These are phyloP conservation scores for Boechera stricta DNA, from an alignment of 345 rosid genomes.

Conservation along the genomic window DNA sequence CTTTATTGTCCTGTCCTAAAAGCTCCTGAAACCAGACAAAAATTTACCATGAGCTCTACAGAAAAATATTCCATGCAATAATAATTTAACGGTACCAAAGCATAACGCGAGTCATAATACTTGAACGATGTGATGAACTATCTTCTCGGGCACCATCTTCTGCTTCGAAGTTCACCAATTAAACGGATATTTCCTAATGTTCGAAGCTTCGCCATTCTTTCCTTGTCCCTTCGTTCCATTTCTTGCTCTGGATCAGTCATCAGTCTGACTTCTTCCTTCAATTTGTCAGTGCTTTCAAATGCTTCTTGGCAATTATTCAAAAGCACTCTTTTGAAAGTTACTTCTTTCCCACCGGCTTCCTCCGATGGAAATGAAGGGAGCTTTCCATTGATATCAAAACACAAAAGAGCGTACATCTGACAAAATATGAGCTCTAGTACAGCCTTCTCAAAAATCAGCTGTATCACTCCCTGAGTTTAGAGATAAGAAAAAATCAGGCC, in stretches of 20 bases:
- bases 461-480: conserved; percentile 75
- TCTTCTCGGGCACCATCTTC: conserved; percentile 91
- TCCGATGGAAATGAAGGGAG: conserved; percentile 90
- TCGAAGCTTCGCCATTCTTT: conserved; percentile 76
- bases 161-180: conserved; percentile 96
- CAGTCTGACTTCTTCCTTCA: conserved; percentile 77
- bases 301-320: conserved; percentile 91
- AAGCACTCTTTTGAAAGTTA: conserved; percentile 86
- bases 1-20: conserved; percentile 63
- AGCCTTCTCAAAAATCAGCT: conserved; percentile 90
- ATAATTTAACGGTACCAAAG: not conserved
- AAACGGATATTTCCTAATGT: conserved; percentile 90
- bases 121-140: conserved; percentile 91
- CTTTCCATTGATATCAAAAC: conserved; percentile 78
- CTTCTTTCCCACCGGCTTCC: conserved; percentile 80
- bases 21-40: conserved; percentile 64
- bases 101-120: conserved; percentile 43
- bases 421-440: conserved; percentile 94
- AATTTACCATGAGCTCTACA: conserved; percentile 24
- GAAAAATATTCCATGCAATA: not conserved
- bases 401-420: conserved; percentile 88
- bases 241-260: conserved; percentile 85
- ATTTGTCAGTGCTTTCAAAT: conserved; percentile 85
- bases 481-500: conserved; percentile 12
- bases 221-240: conserved; percentile 84